These are phyloP conservation scores for barrel medic (Medicago truncatula) DNA, from an alignment of 306 rosid species.

Conservation along the genomic window MtrunA17r5.0-ANR NC_053048.1:35528001-35528500, in stretches of 20 bases:
- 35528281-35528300: not conserved
- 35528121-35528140: not conserved
- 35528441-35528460: constrained; percentile 7
- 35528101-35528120: no score
- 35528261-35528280: constrained; percentile 2
- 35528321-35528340: constrained; percentile 78
- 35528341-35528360: constrained; percentile 75
- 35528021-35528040: no score
- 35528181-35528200: constrained; percentile 68
- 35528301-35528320: constrained; percentile 55
- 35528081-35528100: no score
- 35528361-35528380: constrained; percentile 61
- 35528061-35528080: not conserved
- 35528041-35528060: no score
- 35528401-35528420: not conserved
- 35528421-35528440: constrained; percentile 16
- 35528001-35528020: no score
- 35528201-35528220: constrained; percentile 62
- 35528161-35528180: constrained; percentile 55
- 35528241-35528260: constrained; percentile 14
- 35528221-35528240: constrained; percentile 55
- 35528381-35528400: not conserved
- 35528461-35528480: constrained; percentile 5
- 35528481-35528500: no score
- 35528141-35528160: not conserved